Conservation (phyloP, 2,329 filamentous ascomycete genomes). For the Colletotrichum tanaceti region DNA sequence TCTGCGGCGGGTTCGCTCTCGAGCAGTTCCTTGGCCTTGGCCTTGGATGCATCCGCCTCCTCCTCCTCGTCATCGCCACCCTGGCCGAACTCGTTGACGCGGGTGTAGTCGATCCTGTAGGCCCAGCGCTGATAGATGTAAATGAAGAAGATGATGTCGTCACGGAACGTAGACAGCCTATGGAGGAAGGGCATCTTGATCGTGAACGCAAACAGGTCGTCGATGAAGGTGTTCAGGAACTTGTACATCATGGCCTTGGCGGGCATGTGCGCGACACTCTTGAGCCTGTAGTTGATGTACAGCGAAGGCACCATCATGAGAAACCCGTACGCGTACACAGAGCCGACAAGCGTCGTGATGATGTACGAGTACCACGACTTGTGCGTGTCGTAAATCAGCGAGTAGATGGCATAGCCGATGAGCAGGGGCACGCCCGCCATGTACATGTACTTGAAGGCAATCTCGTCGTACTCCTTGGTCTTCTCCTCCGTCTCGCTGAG, state of each 20-base stretch:
- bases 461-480: slow-evolving; percentile 98
- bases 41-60: slow-evolving; percentile 53
- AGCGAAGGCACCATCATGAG: slow-evolving; percentile 98
- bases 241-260: slow-evolving; percentile 98
- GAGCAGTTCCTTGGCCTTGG: slow-evolving; percentile 48
- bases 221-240: slow-evolving; percentile 98
- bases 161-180: slow-evolving; percentile 88
- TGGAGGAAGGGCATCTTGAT: slow-evolving; percentile 99
- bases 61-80: slow-evolving; percentile 89
- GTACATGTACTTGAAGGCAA: slow-evolving; percentile 98
- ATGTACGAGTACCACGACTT: slow-evolving; percentile 99
- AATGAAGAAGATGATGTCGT: slow-evolving; percentile 98
- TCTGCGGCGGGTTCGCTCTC: slow-evolving; percentile 53
- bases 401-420: slow-evolving; percentile 90
- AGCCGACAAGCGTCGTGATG: slow-evolving; percentile 93
- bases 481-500: slow-evolving; percentile 95
- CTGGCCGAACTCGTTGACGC: slow-evolving; percentile 98
- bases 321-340: slow-evolving; percentile 98
- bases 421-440: slow-evolving; percentile 89
- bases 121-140: slow-evolving; percentile 95
- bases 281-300: slow-evolving; percentile 99
- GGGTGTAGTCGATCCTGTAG: slow-evolving; percentile 90
- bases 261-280: slow-evolving; percentile 96
- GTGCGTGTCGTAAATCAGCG: slow-evolving; percentile 90
- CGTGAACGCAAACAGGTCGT: slow-evolving; percentile 97